Evolutionary conservation across 257 asterid genomes (phyloP).

Genomic region (Plantago elongata): DNA sequence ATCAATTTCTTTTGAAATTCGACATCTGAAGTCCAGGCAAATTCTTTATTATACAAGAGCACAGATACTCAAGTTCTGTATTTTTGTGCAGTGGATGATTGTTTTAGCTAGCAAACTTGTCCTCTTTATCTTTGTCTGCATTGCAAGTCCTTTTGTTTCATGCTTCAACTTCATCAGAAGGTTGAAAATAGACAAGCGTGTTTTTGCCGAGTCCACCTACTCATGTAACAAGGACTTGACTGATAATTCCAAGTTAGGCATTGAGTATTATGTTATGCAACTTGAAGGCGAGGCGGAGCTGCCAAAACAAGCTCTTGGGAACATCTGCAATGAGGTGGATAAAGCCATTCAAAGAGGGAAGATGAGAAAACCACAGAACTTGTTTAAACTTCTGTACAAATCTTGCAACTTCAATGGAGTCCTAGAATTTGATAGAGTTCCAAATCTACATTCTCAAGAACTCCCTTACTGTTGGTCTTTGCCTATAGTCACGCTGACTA

Average conservation of each 20-base stretch:
- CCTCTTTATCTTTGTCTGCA: conserved; percentile 22
- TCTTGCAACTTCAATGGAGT: conserved; percentile 36
- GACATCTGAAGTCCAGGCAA: conserved; percentile 25
- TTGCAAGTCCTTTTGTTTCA: conserved; percentile 13
- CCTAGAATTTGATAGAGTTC: conserved; percentile 31
- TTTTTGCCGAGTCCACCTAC: conserved; percentile 16
- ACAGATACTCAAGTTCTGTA: conserved; percentile 24
- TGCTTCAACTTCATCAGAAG: conserved; percentile 5
- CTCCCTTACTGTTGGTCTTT: conserved; percentile 41
- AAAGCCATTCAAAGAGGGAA: conserved; percentile 26
- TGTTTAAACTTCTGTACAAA: conserved; percentile 25
- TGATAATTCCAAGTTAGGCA: conserved; percentile 15
- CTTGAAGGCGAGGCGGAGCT: conserved; percentile 46
- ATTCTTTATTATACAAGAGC: conserved; percentile 28
- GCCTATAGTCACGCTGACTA: conserved; percentile 37
- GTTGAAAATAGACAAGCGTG: conserved; percentile 16
- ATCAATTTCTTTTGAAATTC: conserved; percentile 23
- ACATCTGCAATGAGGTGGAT: conserved; percentile 34
- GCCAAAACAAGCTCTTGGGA: conserved; percentile 21
- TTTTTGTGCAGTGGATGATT: conserved; percentile 26
- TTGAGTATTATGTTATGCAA: conserved; percentile 28
- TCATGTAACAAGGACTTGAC: conserved; percentile 5
- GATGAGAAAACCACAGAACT: conserved; percentile 22
- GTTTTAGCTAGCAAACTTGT: conserved; percentile 33
- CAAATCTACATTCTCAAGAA: conserved; percentile 29